phyloP scores from a whole-genome alignment of 257 asterid species.

The Coffea eugenioides region DNA sequence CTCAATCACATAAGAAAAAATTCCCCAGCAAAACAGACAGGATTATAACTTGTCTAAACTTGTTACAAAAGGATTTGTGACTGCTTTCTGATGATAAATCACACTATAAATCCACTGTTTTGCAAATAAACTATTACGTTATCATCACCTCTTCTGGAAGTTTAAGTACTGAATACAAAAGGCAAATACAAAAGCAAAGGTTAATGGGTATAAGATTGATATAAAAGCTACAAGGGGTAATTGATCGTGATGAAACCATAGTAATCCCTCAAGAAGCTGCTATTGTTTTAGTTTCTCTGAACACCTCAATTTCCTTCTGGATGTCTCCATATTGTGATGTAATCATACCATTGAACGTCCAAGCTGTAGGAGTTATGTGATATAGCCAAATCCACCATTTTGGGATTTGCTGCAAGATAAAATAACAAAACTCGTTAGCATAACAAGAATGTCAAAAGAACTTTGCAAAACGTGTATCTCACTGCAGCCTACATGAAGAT shows the following conservation, averaged over 20 bases:
- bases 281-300: constrained; percentile 45
- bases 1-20: too few species aligned
- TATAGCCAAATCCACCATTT: constrained; percentile 65
- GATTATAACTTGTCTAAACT: too few species aligned
- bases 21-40: too few species aligned
- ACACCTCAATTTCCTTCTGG: constrained; percentile 35
- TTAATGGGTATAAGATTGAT: constrained; percentile 38
- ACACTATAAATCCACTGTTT: too few species aligned
- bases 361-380: constrained; percentile 49
- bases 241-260: constrained; percentile 43
- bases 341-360: constrained; percentile 54
- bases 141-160: constrained; percentile 50
- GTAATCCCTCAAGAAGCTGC: constrained; percentile 44
- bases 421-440: neutral
- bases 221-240: constrained; percentile 58
- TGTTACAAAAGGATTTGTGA: too few species aligned
- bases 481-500: too few species aligned
- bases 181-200: constrained; percentile 48
- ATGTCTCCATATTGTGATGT: constrained; percentile 62
- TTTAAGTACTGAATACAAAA: constrained; percentile 46
- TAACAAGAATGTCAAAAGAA: too few species aligned
- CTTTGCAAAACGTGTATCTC: too few species aligned
- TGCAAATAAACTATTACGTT: too few species aligned
- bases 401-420: constrained; percentile 47
- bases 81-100: too few species aligned